Evolutionary conservation across 1,284 basidiomycete genomes (phyloP).

Genomic region (Veloboletus limbatus): DNA sequence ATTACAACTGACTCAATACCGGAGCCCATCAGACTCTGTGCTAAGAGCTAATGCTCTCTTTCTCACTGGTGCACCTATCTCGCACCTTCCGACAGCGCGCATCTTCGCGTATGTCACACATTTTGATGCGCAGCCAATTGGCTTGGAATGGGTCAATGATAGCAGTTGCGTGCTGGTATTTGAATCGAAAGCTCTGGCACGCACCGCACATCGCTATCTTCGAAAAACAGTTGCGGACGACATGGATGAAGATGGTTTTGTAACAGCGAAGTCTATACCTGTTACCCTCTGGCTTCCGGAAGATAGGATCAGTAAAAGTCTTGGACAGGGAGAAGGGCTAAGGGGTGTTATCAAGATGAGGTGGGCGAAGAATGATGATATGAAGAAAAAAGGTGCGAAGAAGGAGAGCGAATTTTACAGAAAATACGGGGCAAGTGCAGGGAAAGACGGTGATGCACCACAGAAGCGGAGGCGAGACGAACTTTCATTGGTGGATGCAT

Average conservation of each 20-base stretch:
- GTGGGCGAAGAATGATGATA: slow-evolving; percentile 64
- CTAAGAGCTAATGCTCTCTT: slow-evolving; percentile 68
- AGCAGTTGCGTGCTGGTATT: slow-evolving; percentile 76
- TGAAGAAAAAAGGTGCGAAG: slow-evolving; percentile 71
- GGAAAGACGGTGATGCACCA: slow-evolving; percentile 45
- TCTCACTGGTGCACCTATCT: slow-evolving; percentile 64
- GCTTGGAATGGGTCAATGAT: slow-evolving; percentile 78
- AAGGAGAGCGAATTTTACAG: slow-evolving; percentile 70
- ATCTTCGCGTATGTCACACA: slow-evolving; percentile 77
- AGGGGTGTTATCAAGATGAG: slow-evolving; percentile 66
- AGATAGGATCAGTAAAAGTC: slow-evolving; percentile 63
- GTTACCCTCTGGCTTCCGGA: slow-evolving; percentile 74
- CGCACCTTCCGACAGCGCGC: slow-evolving; percentile 63
- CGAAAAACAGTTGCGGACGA: slow-evolving; percentile 50
- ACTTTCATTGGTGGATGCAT: slow-evolving; percentile 21
- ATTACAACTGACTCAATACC: slow-evolving; percentile 1
- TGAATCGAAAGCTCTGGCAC: slow-evolving; percentile 49
- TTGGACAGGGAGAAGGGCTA: slow-evolving; percentile 61
- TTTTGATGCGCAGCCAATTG: slow-evolving; percentile 65
- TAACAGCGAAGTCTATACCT: slow-evolving; percentile 65
- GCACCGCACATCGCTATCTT: slow-evolving; percentile 48
- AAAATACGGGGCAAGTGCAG: slow-evolving; percentile 64
- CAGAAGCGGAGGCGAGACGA: slow-evolving; percentile 39
- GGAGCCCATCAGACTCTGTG: slow-evolving; percentile 21
- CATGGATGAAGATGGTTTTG: slow-evolving; percentile 52